Base-by-base conservation (phyloP, 192 early-diverging fungal species). In the Geosiphon pyriformis region DNA sequence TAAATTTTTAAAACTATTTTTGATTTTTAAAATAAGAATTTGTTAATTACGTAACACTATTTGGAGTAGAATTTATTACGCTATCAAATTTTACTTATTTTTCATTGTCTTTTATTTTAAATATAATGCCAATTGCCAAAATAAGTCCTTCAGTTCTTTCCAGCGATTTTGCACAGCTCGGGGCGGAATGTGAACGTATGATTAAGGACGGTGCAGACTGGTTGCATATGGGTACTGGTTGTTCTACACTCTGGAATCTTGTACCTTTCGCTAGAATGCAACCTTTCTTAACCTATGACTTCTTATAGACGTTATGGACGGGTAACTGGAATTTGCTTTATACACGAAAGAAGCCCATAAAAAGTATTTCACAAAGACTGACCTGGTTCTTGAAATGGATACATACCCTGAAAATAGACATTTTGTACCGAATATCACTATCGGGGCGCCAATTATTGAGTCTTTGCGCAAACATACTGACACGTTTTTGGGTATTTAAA, bases 351-450 rank as follows among this genome's bases (percentile, higher is more conserved):
- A n/a, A n/a, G n/a, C n/a, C n/a, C n/a, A n/a, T n/a, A n/a, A n/a
- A n/a, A n/a, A n/a, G n/a, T n/a, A n/a, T n/a, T n/a, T n/a, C n/a
- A n/a, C n/a, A n/a, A n/a, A n/a, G n/a, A n/a, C n/a, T n/a, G n/a
- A n/a, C n/a, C n/a, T n/a, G n/a, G n/a, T n/a, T n/a, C n/a, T n/a
- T n/a, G n/a, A n/a, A n/a, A n/a, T n/a, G n/a, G n/a, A n/a, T n/a
- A n/a, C n/a, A n/a, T n/a, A n/a, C n/a, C n/a, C n/a, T n/a, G n/a
- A n/a, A n/a, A n/a, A n/a, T 74, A 89, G 95, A 8, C 95, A 98
- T 71, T 98, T 98, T 79, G 95, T 98, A 11, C 95, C 95, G 56
- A 98, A 98, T 79, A 78, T 98, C 37, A 95, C 95, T 12, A 85
- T 95, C 15, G 95, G 95, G 12, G 91, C 94, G 3, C 95, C 95